A percentile compares a stretch with the other conserved stretches of the same genome.
phyloP scores from a whole-genome alignment of 2,329 filamentous ascomycete genomes.

The Atkinsonella hypoxylon region DNA sequence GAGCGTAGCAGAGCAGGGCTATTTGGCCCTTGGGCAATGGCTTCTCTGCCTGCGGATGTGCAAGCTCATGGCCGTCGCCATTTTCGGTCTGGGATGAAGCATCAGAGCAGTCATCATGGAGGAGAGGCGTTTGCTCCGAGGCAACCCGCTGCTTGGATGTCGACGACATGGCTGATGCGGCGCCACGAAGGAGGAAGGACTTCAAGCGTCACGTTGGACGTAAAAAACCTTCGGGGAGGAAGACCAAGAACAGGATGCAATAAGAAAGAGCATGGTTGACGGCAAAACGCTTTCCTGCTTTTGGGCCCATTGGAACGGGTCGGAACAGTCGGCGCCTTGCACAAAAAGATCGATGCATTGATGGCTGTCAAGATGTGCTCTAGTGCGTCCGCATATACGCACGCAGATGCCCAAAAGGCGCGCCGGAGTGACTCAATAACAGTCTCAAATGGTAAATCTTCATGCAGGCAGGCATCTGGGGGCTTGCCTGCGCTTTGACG shows the following conservation, averaged over 20 bases:
- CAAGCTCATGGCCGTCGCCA: background rate
- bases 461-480: too few relatives aligned
- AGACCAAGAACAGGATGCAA: background rate
- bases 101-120: background rate
- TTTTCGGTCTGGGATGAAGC: background rate
- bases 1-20: constrained; percentile 58
- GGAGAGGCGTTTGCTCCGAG: constrained; percentile 1
- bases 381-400: too few relatives aligned
- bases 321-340: too few relatives aligned
- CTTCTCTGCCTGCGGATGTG: constrained; percentile 17
- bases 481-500: too few relatives aligned
- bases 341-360: too few relatives aligned
- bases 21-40: constrained; percentile 53
- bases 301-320: too few relatives aligned
- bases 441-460: too few relatives aligned
- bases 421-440: too few relatives aligned
- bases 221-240: background rate
- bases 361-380: too few relatives aligned
- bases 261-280: background rate
- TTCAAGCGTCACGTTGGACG: background rate
- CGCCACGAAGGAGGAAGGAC: background rate
- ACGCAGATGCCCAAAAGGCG: too few relatives aligned
- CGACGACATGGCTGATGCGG: background rate
- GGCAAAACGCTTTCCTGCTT: too few relatives aligned
- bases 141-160: background rate